Conservation (phyloP, 106 monocot species). For the Allium cepa region DNA sequence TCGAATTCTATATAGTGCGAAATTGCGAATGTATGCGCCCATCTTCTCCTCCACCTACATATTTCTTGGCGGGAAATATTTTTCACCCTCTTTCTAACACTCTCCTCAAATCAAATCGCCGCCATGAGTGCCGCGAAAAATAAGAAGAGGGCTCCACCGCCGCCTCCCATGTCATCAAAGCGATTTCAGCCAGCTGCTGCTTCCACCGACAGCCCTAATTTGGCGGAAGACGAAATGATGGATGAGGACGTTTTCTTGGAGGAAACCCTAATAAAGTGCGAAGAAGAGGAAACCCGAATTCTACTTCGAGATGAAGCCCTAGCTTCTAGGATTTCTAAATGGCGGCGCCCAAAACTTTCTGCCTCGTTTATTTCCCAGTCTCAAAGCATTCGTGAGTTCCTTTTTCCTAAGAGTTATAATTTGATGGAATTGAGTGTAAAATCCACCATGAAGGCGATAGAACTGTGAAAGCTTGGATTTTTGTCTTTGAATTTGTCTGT, state of each 20-base stretch:
- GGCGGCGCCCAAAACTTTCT: conserved; percentile 74
- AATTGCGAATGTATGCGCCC: too few relatives aligned
- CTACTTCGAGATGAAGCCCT: conserved; percentile 63
- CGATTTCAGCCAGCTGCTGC: conserved; percentile 27
- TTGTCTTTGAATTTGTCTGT: too few relatives aligned
- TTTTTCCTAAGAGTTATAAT: too few relatives aligned
- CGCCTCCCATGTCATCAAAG: conserved; percentile 29
- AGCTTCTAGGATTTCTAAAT: conserved; percentile 63
- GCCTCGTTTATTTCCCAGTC: conserved; percentile 32
- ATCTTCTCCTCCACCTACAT: too few relatives aligned
- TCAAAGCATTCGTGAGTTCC: conserved; percentile 11
- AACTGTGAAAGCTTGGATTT: too few relatives aligned
- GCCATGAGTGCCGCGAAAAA: conserved; percentile 36
- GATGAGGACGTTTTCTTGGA: conserved; percentile 97
- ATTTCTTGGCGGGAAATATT: conserved; percentile 20
- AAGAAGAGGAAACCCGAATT: conserved; percentile 72
- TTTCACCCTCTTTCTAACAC: conserved; percentile 2
- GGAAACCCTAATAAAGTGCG: conserved; percentile 55
- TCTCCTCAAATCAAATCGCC: neutral
- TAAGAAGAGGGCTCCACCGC: conserved; percentile 36
- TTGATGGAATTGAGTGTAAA: too few relatives aligned
- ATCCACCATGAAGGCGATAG: too few relatives aligned
- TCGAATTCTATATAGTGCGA: too few relatives aligned
- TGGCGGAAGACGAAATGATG: conserved; percentile 88
- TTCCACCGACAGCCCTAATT: conserved; percentile 7